Evolutionary conservation across 768 basidiomycete genomes (phyloP), one percentile per base, ranked within the genome.

Genomic region (Russula compacta): DNA sequence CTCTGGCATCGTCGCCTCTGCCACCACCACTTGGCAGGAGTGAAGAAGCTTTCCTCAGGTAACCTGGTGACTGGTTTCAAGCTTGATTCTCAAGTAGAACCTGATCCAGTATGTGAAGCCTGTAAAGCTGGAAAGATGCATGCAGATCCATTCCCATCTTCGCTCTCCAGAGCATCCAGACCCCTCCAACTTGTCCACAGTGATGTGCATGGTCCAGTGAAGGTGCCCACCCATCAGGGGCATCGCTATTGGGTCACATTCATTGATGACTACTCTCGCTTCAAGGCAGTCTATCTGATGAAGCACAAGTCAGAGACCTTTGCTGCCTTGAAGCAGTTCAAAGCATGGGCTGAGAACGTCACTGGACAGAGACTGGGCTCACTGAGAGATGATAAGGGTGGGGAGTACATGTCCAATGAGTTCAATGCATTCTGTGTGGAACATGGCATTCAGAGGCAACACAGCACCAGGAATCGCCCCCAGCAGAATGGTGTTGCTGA

Each of bases 401-500:
- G 69, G 9, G 70, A 69, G 56, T 70, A 67, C 40, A 65, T 68
- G 58, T 58, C 56, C 40, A 65, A 59, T 12, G 65, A 48, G 46
- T 63, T 69, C 36, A 19, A 53, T 5, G 52, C 38, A 3, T 8
- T 68, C 62, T 55, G 59, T 48, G 52, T 60, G 33, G 43, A 29
- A 3, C 24, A 63, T 35, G 65, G 70, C 38, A 71, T 71, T 19
- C 56, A 56, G 42, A 43, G 61, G 9, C 66, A 68, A 58, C 69
- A 68, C 36, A 38, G 36, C 12, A 12, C 36, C 6, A 38, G 36
- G 36, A 38, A 38, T 7, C 7, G 6, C 49, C 64, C n/a, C 2
- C 72, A 78, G 67, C 75, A 79, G 53, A 81, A 81, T 61, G 73
- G 76, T 21, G 70, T 77, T 4, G 76, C 76, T 2, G 76, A 81